These are phyloP conservation scores for Leishmania braziliensis DNA, from an alignment of 208 protist genomes.

Conservation along the genomic window DNA sequence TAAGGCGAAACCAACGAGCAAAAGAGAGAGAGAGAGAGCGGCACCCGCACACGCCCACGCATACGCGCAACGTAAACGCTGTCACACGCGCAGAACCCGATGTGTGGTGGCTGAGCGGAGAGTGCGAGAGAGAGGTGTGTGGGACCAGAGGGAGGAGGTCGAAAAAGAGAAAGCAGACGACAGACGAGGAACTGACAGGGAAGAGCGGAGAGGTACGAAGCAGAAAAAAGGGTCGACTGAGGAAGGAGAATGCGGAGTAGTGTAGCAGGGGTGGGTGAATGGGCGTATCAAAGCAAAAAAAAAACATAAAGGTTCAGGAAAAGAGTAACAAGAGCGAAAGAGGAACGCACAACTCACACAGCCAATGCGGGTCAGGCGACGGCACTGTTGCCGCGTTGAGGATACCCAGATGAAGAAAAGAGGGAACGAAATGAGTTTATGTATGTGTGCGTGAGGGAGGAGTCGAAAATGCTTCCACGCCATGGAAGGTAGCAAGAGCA, in stretches of 20 bases:
- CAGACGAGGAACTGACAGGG: not conserved
- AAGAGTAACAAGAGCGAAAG: not conserved
- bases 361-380: not conserved
- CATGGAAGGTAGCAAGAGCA: not conserved
- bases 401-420: not conserved
- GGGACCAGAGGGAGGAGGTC: not conserved
- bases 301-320: not conserved
- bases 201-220: not conserved
- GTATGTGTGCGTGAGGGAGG: not conserved
- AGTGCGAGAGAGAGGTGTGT: not conserved
- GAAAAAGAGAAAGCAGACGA: constrained; percentile 1
- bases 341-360: not conserved
- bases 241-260: not conserved
- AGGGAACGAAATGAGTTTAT: not conserved
- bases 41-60: not conserved
- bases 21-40: not conserved
- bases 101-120: too few species aligned
- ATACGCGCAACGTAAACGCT: not conserved
- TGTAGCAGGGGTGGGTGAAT: not conserved
- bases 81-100: too few species aligned
- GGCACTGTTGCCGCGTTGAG: not conserved
- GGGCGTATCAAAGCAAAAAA: not conserved
- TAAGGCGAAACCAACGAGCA: not conserved
- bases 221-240: not conserved
- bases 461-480: not conserved